A percentile compares a stretch with the other conserved stretches of the same genome.
These are phyloP conservation scores for Isatis lusitanica DNA, from an alignment of 441 rosid species.

Conservation along the genomic window DNA sequence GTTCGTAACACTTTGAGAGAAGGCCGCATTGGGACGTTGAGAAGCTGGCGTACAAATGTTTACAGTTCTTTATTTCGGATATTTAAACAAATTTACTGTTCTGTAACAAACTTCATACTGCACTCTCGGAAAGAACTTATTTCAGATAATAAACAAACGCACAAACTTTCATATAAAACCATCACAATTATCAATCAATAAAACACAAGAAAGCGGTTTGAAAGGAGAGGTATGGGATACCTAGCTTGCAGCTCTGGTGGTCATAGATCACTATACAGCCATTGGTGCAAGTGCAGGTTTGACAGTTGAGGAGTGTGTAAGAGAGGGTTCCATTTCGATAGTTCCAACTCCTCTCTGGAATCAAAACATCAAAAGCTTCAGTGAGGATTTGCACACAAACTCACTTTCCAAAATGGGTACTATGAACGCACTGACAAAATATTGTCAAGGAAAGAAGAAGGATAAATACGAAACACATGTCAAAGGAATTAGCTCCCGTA, in stretches of 20 bases:
- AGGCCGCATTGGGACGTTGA: too few species aligned
- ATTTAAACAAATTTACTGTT: too few species aligned
- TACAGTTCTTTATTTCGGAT: too few species aligned
- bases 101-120: too few species aligned
- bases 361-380: slow-evolving; percentile 17
- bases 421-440: neutral
- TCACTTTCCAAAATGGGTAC: slow-evolving; percentile 15
- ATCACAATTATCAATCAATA: too few species aligned
- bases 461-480: slow-evolving; percentile 24
- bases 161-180: too few species aligned
- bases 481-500: slow-evolving; percentile 72
- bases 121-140: too few species aligned
- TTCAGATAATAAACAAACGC: too few species aligned
- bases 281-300: slow-evolving; percentile 99
- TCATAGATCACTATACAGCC: slow-evolving; percentile 97
- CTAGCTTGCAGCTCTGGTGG: slow-evolving; percentile 98
- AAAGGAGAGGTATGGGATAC: too few species aligned
- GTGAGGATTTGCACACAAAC: neutral
- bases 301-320: slow-evolving; percentile 87
- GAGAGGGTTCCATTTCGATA: slow-evolving; percentile 94
- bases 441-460: neutral
- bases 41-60: too few species aligned
- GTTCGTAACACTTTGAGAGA: too few species aligned
- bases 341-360: slow-evolving; percentile 95
- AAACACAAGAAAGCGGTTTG: too few species aligned